Evolutionary conservation across 2,329 filamentous ascomycete species (phyloP).

Genomic region (Zymoseptoria passerinii): DNA sequence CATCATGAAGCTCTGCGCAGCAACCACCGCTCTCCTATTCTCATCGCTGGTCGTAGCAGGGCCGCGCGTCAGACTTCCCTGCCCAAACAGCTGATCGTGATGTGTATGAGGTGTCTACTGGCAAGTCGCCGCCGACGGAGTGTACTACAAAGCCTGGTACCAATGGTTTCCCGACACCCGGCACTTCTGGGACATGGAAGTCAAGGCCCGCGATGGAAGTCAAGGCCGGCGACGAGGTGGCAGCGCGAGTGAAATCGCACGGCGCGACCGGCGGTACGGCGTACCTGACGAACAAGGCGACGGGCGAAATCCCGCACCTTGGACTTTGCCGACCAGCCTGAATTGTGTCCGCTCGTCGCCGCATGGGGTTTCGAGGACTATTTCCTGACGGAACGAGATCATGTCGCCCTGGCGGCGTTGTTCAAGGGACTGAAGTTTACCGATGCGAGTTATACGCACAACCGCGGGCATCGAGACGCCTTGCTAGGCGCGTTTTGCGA

Average conservation of each 20-base stretch:
- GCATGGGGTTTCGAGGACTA: constrained; percentile 56
- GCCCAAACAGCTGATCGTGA: too few species aligned
- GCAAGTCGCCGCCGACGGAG: constrained; percentile 35
- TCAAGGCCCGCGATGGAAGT: constrained; percentile 43
- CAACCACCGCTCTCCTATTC: too few species aligned
- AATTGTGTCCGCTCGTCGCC: constrained; percentile 49
- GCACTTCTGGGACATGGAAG: constrained; percentile 40
- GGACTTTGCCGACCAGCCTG: constrained; percentile 39
- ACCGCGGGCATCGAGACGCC: constrained; percentile 24
- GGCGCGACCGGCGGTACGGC: constrained; percentile 37
- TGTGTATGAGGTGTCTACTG: constrained; percentile 50
- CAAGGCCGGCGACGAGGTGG: constrained; percentile 40
- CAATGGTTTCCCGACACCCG: constrained; percentile 54
- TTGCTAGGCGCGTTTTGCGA: constrained; percentile 31
- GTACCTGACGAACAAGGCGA: constrained; percentile 45
- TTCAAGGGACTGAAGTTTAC: constrained; percentile 44
- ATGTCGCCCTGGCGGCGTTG: constrained; percentile 43
- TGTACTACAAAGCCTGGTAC: constrained; percentile 50
- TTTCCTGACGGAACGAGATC: constrained; percentile 10
- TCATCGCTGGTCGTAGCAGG: too few species aligned
- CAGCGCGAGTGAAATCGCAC: constrained; percentile 33
- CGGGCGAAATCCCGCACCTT: constrained; percentile 45
- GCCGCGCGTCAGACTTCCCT: too few species aligned
- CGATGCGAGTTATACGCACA: constrained; percentile 17
- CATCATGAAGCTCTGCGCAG: too few species aligned